Evolutionary conservation across 169 alveolate species (phyloP).

Genomic region (Theileria orientalis): DNA sequence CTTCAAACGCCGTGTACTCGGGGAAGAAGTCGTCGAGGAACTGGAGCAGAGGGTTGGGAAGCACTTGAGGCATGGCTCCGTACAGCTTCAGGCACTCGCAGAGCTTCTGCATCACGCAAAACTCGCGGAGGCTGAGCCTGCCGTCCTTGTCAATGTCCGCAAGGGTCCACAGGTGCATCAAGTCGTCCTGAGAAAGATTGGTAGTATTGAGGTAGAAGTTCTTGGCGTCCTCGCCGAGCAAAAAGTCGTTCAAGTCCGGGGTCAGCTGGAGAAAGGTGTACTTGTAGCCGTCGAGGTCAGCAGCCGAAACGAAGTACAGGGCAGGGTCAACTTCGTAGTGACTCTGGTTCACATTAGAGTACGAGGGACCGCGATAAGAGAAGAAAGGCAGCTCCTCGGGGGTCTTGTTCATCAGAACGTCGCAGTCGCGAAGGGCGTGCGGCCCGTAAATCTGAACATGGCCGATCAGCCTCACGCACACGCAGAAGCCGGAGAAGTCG

Average conservation of each 20-base stretch:
- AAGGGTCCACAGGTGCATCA: slow-evolving; percentile 54
- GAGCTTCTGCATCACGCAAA: slow-evolving; percentile 59
- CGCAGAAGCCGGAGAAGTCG: slow-evolving; percentile 48
- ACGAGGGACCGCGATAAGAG: background rate
- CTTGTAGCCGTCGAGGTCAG: slow-evolving; percentile 33
- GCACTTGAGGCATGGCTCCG: background rate
- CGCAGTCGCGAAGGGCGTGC: background rate
- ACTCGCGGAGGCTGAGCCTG: slow-evolving; percentile 32
- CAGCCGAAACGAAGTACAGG: background rate
- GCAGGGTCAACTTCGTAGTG: background rate
- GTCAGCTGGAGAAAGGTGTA: slow-evolving; percentile 31
- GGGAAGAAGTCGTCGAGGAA: slow-evolving; percentile 6
- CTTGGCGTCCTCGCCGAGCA: slow-evolving; percentile 48
- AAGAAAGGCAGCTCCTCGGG: slow-evolving; percentile 3
- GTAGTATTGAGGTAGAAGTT: slow-evolving; percentile 33
- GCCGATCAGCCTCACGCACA: slow-evolving; percentile 54
- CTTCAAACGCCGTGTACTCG: background rate
- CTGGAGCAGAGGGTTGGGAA: slow-evolving; percentile 6
- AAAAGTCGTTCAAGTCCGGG: slow-evolving; percentile 35
- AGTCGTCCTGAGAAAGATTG: slow-evolving; percentile 30
- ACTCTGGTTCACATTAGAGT: background rate
- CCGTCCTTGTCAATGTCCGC: slow-evolving; percentile 63
- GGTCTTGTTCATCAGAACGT: background rate
- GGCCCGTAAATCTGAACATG: slow-evolving; percentile 23
- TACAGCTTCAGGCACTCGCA: slow-evolving; percentile 10